phyloP scores from a whole-genome alignment of 495 filamentous ascomycete genomes.

The Neurospora hispaniola region DNA sequence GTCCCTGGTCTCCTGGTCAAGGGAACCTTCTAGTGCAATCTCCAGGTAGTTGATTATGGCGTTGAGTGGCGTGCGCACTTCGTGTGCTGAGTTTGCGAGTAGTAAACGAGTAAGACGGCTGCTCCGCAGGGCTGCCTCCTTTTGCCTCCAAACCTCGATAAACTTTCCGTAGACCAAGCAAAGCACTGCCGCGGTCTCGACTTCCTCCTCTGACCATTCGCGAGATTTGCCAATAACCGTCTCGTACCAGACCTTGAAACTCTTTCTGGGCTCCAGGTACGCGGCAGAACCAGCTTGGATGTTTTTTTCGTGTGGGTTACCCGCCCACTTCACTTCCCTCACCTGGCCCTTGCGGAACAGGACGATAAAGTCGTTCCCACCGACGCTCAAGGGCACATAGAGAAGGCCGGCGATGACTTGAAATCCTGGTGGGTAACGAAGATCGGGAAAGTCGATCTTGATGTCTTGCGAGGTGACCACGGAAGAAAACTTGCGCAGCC shows the following conservation, averaged over 20 bases:
- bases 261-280: constrained; percentile 65
- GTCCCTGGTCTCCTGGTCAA: constrained; percentile 78
- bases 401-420: constrained; percentile 68
- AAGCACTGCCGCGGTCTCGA: constrained; percentile 81
- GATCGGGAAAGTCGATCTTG: constrained; percentile 67
- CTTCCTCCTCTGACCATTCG: constrained; percentile 63
- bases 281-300: constrained; percentile 54
- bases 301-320: constrained; percentile 82
- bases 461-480: constrained; percentile 75
- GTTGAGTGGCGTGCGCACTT: constrained; percentile 88
- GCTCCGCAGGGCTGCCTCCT: constrained; percentile 73
- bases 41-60: constrained; percentile 96
- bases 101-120: constrained; percentile 73
- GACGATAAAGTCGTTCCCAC: constrained; percentile 78
- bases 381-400: constrained; percentile 69
- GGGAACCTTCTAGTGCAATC: constrained; percentile 75
- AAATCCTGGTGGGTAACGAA: constrained; percentile 74
- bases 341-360: constrained; percentile 78
- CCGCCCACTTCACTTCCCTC: constrained; percentile 81
- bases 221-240: constrained; percentile 63
- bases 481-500: constrained; percentile 63
- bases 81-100: constrained; percentile 86
- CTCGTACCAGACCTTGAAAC: constrained; percentile 69
- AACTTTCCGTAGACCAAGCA: constrained; percentile 77
- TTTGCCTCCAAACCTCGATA: constrained; percentile 88